phyloP scores from a whole-genome alignment of 345 rosid species.

The Salix caprea region DNA sequence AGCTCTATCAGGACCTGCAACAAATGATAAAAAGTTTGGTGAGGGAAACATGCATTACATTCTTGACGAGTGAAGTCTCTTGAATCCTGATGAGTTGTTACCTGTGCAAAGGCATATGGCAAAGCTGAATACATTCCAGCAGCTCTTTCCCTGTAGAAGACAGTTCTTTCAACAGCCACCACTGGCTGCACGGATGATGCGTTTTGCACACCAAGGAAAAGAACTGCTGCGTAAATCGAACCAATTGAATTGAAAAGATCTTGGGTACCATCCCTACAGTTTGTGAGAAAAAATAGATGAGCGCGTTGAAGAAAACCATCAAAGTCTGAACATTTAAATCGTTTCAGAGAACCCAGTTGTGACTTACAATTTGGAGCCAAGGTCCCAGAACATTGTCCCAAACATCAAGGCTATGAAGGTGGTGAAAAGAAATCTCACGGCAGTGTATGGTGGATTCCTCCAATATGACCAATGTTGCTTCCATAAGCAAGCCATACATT shows the following conservation, averaged over 20 bases:
- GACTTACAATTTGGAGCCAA: conserved; percentile 20
- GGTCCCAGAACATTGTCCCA: conserved; percentile 25
- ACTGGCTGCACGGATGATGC: conserved; percentile 57
- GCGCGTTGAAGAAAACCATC: not conserved
- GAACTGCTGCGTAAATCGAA: conserved; percentile 66
- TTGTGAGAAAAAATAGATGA: not conserved
- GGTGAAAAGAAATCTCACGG: conserved; percentile 21
- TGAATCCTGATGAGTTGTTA: not conserved
- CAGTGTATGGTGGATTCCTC: conserved; percentile 26
- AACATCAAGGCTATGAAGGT: conserved; percentile 22
- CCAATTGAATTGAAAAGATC: conserved; percentile 69
- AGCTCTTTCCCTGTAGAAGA: conserved; percentile 73
- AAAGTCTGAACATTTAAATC: not conserved
- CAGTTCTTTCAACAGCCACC: conserved; percentile 68
- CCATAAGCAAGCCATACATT: conserved; percentile 22
- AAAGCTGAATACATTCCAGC: conserved; percentile 81
- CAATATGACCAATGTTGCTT: conserved; percentile 25
- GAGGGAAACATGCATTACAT: not conserved
- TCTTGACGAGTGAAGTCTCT: not conserved
- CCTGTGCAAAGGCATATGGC: conserved; percentile 78
- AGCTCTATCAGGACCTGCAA: conserved; percentile 54
- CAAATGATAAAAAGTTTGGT: not conserved
- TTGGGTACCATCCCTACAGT: conserved; percentile 38
- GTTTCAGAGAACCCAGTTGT: not conserved
- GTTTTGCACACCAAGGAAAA: conserved; percentile 68